phyloP scores from a whole-genome alignment of 129 eudicot species.

The Chrysanthemum seticuspe region DNA sequence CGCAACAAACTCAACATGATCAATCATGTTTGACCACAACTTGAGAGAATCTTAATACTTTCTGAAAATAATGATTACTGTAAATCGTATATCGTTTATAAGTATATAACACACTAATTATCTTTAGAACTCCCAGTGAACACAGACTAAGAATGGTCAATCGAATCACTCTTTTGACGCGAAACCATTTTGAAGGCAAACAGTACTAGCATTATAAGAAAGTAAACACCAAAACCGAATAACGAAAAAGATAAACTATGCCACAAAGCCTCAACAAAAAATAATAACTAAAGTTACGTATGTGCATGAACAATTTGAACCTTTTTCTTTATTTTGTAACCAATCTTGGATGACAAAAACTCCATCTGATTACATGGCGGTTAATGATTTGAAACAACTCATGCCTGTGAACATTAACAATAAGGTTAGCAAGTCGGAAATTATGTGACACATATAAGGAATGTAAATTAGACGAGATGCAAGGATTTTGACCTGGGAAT shows the following conservation, averaged over 20 bases:
- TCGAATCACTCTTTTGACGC: too few relatives aligned
- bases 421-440: slow-evolving; percentile 3
- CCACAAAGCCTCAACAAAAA: slow-evolving; percentile 6
- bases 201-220: background rate
- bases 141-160: too few relatives aligned
- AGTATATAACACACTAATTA: too few relatives aligned
- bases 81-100: too few relatives aligned
- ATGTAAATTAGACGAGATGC: background rate
- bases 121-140: too few relatives aligned
- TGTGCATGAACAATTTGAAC: background rate
- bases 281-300: slow-evolving; percentile 25
- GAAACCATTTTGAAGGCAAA: background rate
- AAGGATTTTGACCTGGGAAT: slow-evolving; percentile 41
- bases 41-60: too few relatives aligned
- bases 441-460: background rate
- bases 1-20: too few relatives aligned
- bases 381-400: slow-evolving; percentile 23
- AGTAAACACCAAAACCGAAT: slow-evolving; percentile 7
- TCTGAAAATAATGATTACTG: too few relatives aligned
- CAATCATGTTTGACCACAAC: too few relatives aligned
- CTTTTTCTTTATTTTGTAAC: slow-evolving; percentile 6
- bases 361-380: slow-evolving; percentile 15
- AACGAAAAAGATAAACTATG: background rate
- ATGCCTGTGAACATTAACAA: slow-evolving; percentile 25
- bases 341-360: slow-evolving; percentile 23